Conservation (phyloP, 2,329 filamentous ascomycete genomes). For the Didymella lethalis region DNA sequence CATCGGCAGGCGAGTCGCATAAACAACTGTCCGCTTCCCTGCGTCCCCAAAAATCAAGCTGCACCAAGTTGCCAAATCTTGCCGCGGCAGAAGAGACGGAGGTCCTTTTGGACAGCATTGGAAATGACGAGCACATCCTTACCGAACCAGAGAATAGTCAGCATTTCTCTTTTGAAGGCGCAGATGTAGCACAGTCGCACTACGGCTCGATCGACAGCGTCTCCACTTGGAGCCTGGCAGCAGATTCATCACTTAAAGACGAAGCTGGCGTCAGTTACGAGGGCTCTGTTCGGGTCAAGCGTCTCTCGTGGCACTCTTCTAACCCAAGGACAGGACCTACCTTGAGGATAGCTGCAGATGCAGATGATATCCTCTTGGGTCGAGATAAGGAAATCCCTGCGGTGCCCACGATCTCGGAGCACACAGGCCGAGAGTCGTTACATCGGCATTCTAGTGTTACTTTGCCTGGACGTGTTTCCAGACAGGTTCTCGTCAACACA, state of each 20-base stretch:
- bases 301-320: conserved; percentile 30
- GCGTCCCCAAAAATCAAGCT: conserved; percentile 9
- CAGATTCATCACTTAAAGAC: conserved; percentile 17
- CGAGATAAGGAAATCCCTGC: conserved; percentile 14
- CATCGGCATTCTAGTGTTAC: conserved; percentile 21
- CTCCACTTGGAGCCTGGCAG: conserved; percentile 18
- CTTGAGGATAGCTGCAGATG: conserved; percentile 36
- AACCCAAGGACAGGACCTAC: conserved; percentile 27
- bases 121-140: background rate
- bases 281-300: conserved; percentile 29
- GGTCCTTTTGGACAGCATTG: background rate
- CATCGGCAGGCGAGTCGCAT: background rate
- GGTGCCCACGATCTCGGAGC: conserved; percentile 19
- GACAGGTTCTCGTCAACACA: conserved; percentile 20
- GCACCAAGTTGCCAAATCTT: conserved; percentile 29
- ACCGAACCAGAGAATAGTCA: background rate
- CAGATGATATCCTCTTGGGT: conserved; percentile 37
- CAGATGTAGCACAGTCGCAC: background rate
- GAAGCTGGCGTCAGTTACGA: conserved; percentile 10
- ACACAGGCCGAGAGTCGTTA: background rate
- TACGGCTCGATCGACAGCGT: conserved; percentile 12
- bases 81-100: background rate
- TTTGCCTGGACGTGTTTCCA: conserved; percentile 23
- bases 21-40: conserved; percentile 1
- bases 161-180: background rate